Percentiles rank a stretch among this genome's conserved stretches.
These are phyloP conservation scores for Aspergillus bertholletiae DNA, from an alignment of 495 filamentous ascomycete species.

Conservation along the genomic window DNA sequence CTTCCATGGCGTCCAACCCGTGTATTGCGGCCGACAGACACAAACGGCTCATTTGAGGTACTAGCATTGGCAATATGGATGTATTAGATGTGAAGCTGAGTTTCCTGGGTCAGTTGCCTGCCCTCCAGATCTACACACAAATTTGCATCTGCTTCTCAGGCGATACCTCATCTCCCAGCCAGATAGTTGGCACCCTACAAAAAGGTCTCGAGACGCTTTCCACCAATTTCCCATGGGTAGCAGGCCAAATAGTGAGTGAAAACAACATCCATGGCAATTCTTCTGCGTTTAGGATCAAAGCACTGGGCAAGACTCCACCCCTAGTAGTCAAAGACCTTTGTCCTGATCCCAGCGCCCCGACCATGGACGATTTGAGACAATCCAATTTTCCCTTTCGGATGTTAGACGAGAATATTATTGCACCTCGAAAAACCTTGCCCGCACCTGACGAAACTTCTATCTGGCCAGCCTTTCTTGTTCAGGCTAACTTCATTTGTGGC, in stretches of 20 bases:
- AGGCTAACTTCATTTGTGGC: conserved; percentile 49
- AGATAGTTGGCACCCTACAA: conserved; percentile 29
- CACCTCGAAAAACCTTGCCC: conserved; percentile 44
- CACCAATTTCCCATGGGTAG: conserved; percentile 49
- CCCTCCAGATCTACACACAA: conserved; percentile 40
- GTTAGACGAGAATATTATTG: conserved; percentile 47
- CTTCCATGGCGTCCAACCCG: no score
- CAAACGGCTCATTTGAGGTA: no score
- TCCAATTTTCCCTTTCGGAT: conserved; percentile 48
- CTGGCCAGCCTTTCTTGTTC: conserved; percentile 45
- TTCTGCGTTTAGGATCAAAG: conserved; percentile 40
- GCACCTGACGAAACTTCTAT: not conserved
- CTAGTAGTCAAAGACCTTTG: conserved; percentile 43
- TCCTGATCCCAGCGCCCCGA: conserved; percentile 30
- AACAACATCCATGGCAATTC: conserved; percentile 27
- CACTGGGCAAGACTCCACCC: conserved; percentile 25
- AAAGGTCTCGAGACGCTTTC: conserved; percentile 35
- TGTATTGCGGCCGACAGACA: no score
- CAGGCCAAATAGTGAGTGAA: conserved; percentile 49
- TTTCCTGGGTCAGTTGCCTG: conserved; percentile 13
- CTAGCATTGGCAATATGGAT: no score
- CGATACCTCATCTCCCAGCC: conserved; percentile 18
- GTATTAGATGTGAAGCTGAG: conserved; percentile 8
- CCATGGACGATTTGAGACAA: conserved; percentile 35
- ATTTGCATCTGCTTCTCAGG: conserved; percentile 36